A percentile compares a stretch with the other conserved stretches of the same genome.
Evolutionary conservation across 106 monocot genomes (phyloP).

Genomic region (Vanilla planifolia): DNA sequence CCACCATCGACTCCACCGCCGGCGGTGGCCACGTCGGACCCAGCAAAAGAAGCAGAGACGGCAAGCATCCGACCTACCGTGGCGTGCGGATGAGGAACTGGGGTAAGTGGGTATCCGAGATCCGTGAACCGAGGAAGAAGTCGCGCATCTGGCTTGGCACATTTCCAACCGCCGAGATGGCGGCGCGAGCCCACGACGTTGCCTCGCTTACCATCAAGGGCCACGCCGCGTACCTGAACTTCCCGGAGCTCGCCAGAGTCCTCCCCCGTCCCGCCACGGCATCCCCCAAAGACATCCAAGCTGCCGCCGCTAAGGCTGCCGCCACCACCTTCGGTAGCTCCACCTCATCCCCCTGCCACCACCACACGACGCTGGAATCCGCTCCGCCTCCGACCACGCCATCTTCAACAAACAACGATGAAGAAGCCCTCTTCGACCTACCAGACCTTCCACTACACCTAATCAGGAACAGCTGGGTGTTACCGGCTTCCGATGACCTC

Average conservation of each 20-base stretch:
- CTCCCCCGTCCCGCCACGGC: slow-evolving; percentile 60
- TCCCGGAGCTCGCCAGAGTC: slow-evolving; percentile 47
- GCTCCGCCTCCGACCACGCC: background rate
- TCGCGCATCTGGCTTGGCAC: slow-evolving; percentile 90
- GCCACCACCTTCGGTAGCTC: slow-evolving; percentile 8
- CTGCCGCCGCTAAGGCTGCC: slow-evolving; percentile 59
- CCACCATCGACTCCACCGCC: background rate
- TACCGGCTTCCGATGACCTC: too few species aligned
- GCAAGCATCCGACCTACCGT: slow-evolving; percentile 47
- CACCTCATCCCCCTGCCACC: background rate
- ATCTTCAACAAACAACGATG: slow-evolving; percentile 2
- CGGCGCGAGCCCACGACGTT: slow-evolving; percentile 84
- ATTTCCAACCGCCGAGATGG: slow-evolving; percentile 80
- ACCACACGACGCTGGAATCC: too few species aligned
- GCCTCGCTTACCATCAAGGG: slow-evolving; percentile 79
- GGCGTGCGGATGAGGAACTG: slow-evolving; percentile 82
- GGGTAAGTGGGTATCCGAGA: slow-evolving; percentile 92
- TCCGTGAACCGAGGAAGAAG: slow-evolving; percentile 81
- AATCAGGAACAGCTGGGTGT: background rate
- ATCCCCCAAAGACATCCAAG: slow-evolving; percentile 78
- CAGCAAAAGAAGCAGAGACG: slow-evolving; percentile 23
- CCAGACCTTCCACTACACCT: slow-evolving; percentile 45
- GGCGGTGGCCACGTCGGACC: background rate
- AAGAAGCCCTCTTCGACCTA: slow-evolving; percentile 41
- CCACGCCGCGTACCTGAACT: slow-evolving; percentile 57